Evolutionary conservation across 129 eudicot genomes (phyloP), one percentile per base, ranked within the genome.

Genomic region (Saussurea involucrata): DNA sequence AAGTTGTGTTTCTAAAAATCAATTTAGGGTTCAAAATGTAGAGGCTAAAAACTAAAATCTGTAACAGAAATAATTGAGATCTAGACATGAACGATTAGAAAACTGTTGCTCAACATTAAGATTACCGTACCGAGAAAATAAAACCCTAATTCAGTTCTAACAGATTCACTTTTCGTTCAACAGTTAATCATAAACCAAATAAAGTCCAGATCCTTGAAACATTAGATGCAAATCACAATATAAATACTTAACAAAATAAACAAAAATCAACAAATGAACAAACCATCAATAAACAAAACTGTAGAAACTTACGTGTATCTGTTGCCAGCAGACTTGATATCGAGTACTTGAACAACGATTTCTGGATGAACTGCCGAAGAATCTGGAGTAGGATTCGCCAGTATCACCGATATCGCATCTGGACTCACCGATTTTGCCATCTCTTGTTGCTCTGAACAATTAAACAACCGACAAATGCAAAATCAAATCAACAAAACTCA

Each of bases 321-420:
- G 72, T 76, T 95, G 4, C 99, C 99, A 1, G 88, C 75, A 15
- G 85, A 74, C 82, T 92, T 95, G 44, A 95, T 84, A 85, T 95
- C 97, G 31, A 92, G 80, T 0, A 92, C 95, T 84, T 95, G 99
- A 4, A 95, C 90, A 32, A 95, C 80, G 9, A 95, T 75, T 65
- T 89, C 92, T 2, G 94, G 95, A 63, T 85, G 20, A 76, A 78
- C 90, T 20, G 87, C 72, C 1, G 92, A 82, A 0, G 92, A 85
- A 77, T 92, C 96, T 0, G 96, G 96, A 71, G 77, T 83, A 18
- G 97, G 97, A 82, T 87, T 95, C 4, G 97, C 80, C 49, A 89
- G 46, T 8, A 95, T 89, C 3, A 71, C 69, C 27, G 88, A 85
- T 0, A 95, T 75, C 46, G 99, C 99, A 71, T 86, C 87, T 70